Base-by-base conservation (phyloP, 306 rosid species). In the Leucaena leucocephala region DNA sequence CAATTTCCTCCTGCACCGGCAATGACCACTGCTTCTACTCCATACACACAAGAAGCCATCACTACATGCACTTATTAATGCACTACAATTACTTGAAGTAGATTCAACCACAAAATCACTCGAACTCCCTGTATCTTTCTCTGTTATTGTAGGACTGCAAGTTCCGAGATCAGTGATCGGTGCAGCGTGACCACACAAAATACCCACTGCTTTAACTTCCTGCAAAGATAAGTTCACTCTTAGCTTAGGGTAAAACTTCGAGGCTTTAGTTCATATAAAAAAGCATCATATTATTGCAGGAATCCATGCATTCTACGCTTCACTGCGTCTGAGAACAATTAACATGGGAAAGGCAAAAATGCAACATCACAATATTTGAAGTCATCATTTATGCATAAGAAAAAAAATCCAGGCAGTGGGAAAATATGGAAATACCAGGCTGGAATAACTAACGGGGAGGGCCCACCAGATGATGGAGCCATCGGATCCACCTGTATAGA, bases 401-500 rank as follows among this genome's bases (percentile, higher is more conserved):
- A 75, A 6, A 44, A 78, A 17, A 70, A 68, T 68, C 22, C 57
- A 70, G 36, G 69, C 1, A 3, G 78, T 8, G 59, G 6, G 15
- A 55, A 52, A 33, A 63, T 71, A 76, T 27, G 17, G 59, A 73
- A 75, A 66, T 88, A 94, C 98, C 97, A 92, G 86, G 43, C 64
- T 34, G 78, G 97, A 78, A 82, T 75, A 73, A 74, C 82, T 3
- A 78, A 34, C 61, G 40, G 89, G 88, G 57, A 93, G 76, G 86
- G 87, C 82, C 98, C 98, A 93, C 98, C 96, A 91, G 91, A 95
- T 83, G 88, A 95, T 82, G 81, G 96, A 93, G 85, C 99, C 99
- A 82, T 95, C 96, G 74, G 97, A 92, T 92, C 97, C 98, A 65
- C 94, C 96, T 84, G 98, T 93, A 85, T 90, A 95, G 63, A 91